Base-by-base conservation (phyloP, 352 stramenopile species). In the Pythium scleroteichum region DNA sequence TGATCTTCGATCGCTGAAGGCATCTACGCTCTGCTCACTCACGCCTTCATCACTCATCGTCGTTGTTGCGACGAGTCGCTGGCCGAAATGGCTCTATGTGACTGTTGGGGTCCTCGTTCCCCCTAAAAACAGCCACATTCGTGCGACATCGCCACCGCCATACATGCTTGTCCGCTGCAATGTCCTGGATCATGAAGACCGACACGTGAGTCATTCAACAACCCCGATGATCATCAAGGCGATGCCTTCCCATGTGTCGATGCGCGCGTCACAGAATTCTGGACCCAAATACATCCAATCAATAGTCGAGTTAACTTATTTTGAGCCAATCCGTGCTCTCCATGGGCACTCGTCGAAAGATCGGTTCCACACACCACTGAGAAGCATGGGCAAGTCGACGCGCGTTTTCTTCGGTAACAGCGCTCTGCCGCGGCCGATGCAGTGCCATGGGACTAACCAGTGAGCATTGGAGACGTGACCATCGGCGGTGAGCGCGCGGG, bases 401-500 rank as follows among this genome's bases (percentile, higher is more conserved):
- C 70, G 53, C 29, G 76, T 83, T 24, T 86, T 72, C 63, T 80
- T 86, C 42, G 75, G 68, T 75, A 46, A 22, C 63, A 46, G 16
- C 8, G n/a, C n/a, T 19, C 40, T 32, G 8, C 9, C 10, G 27
- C 46, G 0, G 27, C n/a, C 22, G 33, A 17, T n/a, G 3, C 2
- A n/a, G 13, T 40, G 5, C 5, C 29, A 10, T 35, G 29, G 10
- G 29, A 35, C 29, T 35, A 10, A 35, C 29, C 10, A 35, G n/a
- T n/a, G n/a, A 46, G 8, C 20, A 23, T 58, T 17, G 22, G 39
- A 86, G 94, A 98, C 62, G 89, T 99, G 40, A 93, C 76, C 17
- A 98, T 98, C 51, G 93, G 89, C 26, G 92, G 90, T 38, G 85
- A 84, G 19, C 62, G 67, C 49, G 74, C 60, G 0, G 83, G 81